Percentiles rank a stretch among this genome's conserved stretches.
phyloP scores from a whole-genome alignment of 2,329 filamentous ascomycete genomes.

The Aspergillus cejpii region DNA sequence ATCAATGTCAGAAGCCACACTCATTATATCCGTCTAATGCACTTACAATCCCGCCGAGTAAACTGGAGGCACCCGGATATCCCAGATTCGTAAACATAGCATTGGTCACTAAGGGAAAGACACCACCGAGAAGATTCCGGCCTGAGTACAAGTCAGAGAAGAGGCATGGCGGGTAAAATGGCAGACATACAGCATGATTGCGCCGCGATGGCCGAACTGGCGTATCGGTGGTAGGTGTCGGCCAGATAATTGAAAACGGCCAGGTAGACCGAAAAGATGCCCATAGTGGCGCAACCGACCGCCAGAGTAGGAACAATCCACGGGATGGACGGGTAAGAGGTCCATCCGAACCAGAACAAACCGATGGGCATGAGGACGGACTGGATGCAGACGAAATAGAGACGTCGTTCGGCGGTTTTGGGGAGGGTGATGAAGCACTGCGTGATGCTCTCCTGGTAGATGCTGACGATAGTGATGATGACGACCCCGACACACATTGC shows the following conservation, averaged over 20 bases:
- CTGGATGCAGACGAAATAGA: constrained; percentile 78
- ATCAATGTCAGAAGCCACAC: constrained; percentile 6
- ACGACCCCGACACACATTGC: constrained; percentile 63
- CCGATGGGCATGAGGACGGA: constrained; percentile 69
- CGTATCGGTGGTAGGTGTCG: constrained; percentile 78
- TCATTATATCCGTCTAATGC: neutral
- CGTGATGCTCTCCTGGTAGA: constrained; percentile 65
- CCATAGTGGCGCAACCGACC: constrained; percentile 68
- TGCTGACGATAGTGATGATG: constrained; percentile 61
- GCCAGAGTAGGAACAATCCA: constrained; percentile 68
- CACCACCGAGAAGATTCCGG: constrained; percentile 72
- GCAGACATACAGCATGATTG: constrained; percentile 63
- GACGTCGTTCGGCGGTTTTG: constrained; percentile 62
- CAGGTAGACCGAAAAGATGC: constrained; percentile 80
- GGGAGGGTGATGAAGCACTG: constrained; percentile 43
- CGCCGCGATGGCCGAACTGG: constrained; percentile 76
- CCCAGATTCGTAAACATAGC: constrained; percentile 68
- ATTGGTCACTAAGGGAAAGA: constrained; percentile 70
- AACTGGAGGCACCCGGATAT: constrained; percentile 61
- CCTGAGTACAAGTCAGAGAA: constrained; percentile 16
- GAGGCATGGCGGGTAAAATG: constrained; percentile 12
- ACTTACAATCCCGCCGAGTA: constrained; percentile 66
- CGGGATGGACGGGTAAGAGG: constrained; percentile 54
- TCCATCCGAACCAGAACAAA: constrained; percentile 74
- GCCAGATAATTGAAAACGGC: constrained; percentile 90